A percentile compares a stretch with the other conserved stretches of the same genome.
Evolutionary conservation across 352 stramenopile genomes (phyloP).

Genomic region (Phytophthora meadii): DNA sequence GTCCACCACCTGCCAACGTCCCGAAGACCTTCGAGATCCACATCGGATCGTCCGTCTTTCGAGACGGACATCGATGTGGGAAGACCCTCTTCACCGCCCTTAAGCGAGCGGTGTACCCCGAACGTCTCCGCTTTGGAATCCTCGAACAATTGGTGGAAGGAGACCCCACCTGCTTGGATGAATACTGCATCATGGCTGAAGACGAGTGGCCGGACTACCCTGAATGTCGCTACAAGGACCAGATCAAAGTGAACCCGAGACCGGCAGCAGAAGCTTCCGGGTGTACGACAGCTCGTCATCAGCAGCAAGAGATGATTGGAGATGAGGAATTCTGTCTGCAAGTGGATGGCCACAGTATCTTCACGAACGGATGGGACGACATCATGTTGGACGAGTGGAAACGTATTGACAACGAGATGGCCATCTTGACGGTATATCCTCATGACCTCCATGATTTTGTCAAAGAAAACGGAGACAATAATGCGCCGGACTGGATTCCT

Average conservation of each 20-base stretch:
- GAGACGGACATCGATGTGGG: conserved; percentile 72
- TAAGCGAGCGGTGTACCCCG: conserved; percentile 61
- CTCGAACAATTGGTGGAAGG: conserved; percentile 77
- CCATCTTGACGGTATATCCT: conserved; percentile 73
- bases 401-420: conserved; percentile 78
- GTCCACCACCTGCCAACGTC: conserved; percentile 58
- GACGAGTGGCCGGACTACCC: conserved; percentile 61
- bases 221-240: conserved; percentile 64
- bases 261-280: conserved; percentile 73
- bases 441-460: conserved; percentile 82
- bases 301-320: conserved; percentile 72
- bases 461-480: conserved; percentile 77
- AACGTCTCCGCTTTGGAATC: conserved; percentile 76
- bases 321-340: conserved; percentile 84
- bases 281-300: conserved; percentile 76
- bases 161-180: conserved; percentile 68
- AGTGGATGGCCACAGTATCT: conserved; percentile 81
- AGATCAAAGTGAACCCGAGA: conserved; percentile 63
- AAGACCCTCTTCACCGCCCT: conserved; percentile 82
- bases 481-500: conserved; percentile 59
- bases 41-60: conserved; percentile 80
- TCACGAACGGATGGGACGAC: conserved; percentile 79
- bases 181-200: conserved; percentile 74
- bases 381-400: conserved; percentile 71
- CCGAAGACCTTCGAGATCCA: conserved; percentile 59